phyloP scores from a whole-genome alignment of 805 yeast species.

The Teunomyces aglyptinius region DNA sequence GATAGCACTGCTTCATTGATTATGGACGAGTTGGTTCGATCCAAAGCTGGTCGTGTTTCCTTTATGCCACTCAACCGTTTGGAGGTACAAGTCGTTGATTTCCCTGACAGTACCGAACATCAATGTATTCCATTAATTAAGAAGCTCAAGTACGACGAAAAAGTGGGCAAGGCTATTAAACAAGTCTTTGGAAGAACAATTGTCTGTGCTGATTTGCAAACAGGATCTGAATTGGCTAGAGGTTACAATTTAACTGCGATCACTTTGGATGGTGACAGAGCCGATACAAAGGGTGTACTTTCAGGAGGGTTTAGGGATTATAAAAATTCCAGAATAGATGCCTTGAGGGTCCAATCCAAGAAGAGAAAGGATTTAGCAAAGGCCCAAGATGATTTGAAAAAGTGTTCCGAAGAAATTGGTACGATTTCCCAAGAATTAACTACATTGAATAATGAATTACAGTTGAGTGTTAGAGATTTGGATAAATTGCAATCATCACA shows the following conservation, averaged over 20 bases:
- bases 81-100: slow-evolving; percentile 35
- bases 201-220: slow-evolving; percentile 66
- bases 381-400: slow-evolving; percentile 36
- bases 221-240: slow-evolving; percentile 67
- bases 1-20: slow-evolving; percentile 79
- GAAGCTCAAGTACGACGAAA: slow-evolving; percentile 60
- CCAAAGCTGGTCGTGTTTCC: slow-evolving; percentile 80
- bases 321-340: slow-evolving; percentile 66
- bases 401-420: slow-evolving; percentile 37
- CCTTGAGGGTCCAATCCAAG: slow-evolving; percentile 54
- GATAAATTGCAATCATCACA: slow-evolving; percentile 43
- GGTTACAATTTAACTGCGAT: slow-evolving; percentile 66
- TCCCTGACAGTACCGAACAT: slow-evolving; percentile 56
- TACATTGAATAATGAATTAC: slow-evolving; percentile 44
- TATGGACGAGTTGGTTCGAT: slow-evolving; percentile 71
- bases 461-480: slow-evolving; percentile 31
- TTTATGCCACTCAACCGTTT: slow-evolving; percentile 86
- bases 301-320: slow-evolving; percentile 86
- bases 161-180: slow-evolving; percentile 62
- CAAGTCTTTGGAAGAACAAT: slow-evolving; percentile 82
- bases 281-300: slow-evolving; percentile 78
- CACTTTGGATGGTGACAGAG: slow-evolving; percentile 89
- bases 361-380: slow-evolving; percentile 50
- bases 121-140: slow-evolving; percentile 76
- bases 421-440: slow-evolving; percentile 53